phyloP scores from a whole-genome alignment of 345 rosid genomes.

The Syzygium aromaticum region DNA sequence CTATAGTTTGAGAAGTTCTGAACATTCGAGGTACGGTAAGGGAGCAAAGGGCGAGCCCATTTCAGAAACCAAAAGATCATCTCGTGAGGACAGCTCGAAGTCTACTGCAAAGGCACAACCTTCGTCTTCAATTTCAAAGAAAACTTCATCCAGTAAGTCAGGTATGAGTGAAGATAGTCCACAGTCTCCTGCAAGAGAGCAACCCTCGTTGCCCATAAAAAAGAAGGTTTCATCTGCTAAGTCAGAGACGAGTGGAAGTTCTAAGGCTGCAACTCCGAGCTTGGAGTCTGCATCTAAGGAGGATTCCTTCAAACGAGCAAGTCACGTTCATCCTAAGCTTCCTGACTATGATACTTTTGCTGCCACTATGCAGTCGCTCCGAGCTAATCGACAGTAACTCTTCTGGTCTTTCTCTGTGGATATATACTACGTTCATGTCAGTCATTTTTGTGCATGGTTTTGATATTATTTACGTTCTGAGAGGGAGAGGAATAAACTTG shows the following conservation, averaged over 20 bases:
- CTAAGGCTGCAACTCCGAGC: neutral
- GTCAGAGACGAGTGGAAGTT: neutral
- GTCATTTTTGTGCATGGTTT: neutral
- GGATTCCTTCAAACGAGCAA: conserved; percentile 18
- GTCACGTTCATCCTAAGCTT: conserved; percentile 76
- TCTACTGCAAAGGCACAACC: neutral
- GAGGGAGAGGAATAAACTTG: neutral
- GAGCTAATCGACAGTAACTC: conserved; percentile 27
- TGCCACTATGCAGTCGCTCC: conserved; percentile 47
- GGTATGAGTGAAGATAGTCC: neutral
- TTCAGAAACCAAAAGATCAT: neutral
- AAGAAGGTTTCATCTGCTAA: neutral
- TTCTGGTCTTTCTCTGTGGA: neutral
- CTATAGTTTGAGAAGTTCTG: neutral
- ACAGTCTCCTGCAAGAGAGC: neutral
- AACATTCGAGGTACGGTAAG: neutral
- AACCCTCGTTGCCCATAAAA: neutral
- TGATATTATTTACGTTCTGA: neutral
- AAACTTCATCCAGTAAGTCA: neutral
- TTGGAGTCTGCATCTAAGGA: neutral
- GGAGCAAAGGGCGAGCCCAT: neutral
- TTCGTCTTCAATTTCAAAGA: neutral
- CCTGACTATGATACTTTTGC: conserved; percentile 64
- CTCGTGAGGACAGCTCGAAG: neutral
- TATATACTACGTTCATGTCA: neutral